Evolutionary conservation across 768 basidiomycete genomes (phyloP), one percentile per base, ranked within the genome.

Genomic region (Suillus subluteus): DNA sequence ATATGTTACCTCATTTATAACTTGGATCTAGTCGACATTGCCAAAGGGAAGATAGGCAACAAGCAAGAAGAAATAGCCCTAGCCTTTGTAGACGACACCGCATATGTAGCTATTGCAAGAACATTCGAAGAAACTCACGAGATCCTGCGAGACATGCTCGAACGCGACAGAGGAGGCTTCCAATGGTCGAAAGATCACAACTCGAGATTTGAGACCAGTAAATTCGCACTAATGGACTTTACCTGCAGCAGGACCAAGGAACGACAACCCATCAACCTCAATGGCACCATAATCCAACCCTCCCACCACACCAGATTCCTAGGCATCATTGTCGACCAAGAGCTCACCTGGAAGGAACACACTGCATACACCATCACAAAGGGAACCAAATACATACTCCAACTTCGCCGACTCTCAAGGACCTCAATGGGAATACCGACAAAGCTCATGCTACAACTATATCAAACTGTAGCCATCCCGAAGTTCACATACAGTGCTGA

Each of bases 1-100:
- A 65, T 79, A 1, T 62, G 76, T 0, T 79, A 78, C 61, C 68
- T 74, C 8, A 72, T 79, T 18, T 80, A 77, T 68, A 81, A 80
- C 62, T 11, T 78, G 0, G 66, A 71, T 58, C 65, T 78, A 0
- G 23, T 72, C 0, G 54, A 72, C 0, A 21, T 59, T 0, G 66
- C 77, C 0, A 63, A 62, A 7, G 13, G 26, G 0, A 6, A 9
- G 6, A 46, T 46, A 6, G 44, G 44, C 18, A 21, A 21, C 18
- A 21, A 21, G 8, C 65, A 65, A 2, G 44, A 66, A 0, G 72
- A 79, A 54, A 35, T 68, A 0, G 62, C 76, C 2, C 58, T 75
- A 5, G 75, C 73, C 0, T 82, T 78, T 43, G 73, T 80, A 0
- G 74, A 82, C 40, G 72, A 82, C 62, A 71, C 70, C 0, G 73